Evolutionary conservation across 2,329 filamentous ascomycete species (phyloP).

Genomic region (Nothophaeocryptopus gaeumannii): DNA sequence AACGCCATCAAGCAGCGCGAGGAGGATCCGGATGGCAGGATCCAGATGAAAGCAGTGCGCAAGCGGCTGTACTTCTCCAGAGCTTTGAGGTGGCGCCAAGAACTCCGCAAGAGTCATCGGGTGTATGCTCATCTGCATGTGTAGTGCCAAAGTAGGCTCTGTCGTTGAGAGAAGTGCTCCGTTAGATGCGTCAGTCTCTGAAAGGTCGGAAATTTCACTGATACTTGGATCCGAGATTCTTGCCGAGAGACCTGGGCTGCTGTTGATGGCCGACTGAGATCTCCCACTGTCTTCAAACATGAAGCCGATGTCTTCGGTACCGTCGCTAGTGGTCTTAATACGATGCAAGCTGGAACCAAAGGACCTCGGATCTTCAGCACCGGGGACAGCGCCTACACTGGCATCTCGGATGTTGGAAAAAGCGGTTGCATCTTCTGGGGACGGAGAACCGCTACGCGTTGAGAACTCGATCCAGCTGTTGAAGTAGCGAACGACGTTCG

Average conservation of each 20-base stretch:
- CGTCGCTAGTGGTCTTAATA: slow-evolving; percentile 19
- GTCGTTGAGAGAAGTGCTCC: slow-evolving; percentile 9
- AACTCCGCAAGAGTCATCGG: slow-evolving; percentile 61
- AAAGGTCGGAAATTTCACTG: slow-evolving; percentile 12
- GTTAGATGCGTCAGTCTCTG: slow-evolving; percentile 8
- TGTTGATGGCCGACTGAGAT: neutral
- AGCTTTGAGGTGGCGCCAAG: slow-evolving; percentile 41
- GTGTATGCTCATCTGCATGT: slow-evolving; percentile 68
- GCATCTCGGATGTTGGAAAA: slow-evolving; percentile 18
- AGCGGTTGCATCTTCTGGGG: neutral
- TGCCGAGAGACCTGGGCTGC: neutral
- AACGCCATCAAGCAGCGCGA: slow-evolving; percentile 60
- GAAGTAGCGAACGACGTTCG: slow-evolving; percentile 65
- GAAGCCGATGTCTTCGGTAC: slow-evolving; percentile 13
- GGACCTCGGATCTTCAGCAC: slow-evolving; percentile 27
- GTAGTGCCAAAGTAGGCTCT: slow-evolving; percentile 48
- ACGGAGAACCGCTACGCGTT: neutral
- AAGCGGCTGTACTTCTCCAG: slow-evolving; percentile 22
- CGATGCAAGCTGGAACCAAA: slow-evolving; percentile 12
- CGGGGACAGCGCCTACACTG: neutral
- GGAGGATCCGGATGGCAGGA: slow-evolving; percentile 57
- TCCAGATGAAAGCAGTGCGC: slow-evolving; percentile 62
- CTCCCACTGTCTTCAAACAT: slow-evolving; percentile 17
- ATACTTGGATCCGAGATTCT: neutral
- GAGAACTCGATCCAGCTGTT: slow-evolving; percentile 61